Evolutionary conservation across 257 asterid genomes (phyloP), one percentile per base, ranked within the genome.

Genomic region (Jacaranda mimosifolia): DNA sequence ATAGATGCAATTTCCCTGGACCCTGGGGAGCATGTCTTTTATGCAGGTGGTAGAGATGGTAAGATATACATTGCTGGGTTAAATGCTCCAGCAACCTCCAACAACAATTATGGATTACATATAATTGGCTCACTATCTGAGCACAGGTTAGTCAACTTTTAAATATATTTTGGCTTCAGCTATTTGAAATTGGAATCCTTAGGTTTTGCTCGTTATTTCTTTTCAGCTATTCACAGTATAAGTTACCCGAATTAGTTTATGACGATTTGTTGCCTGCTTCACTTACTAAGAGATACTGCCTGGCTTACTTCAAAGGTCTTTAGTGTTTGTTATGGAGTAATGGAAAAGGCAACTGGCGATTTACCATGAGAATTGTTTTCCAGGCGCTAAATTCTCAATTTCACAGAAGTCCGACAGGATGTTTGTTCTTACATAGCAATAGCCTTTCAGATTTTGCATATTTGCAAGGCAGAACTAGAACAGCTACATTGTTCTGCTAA

Each of bases 41-140:
- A 93, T 85, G 99, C 99, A 9, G 97, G 98, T 84, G 90, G 96
- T 66, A 88, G 96, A 85, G 98, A 94, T 86, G 99, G 99, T 62
- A 94, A 89, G 80, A 91, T 93, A 85, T 91, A 93, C 82, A 87
- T 90, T 63, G 97, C 85, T 46, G 91, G 90, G 75, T 81, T 96
- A 76, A 86, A 86, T 88, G 90, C 93, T 77, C 88, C 83, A 55
- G 86, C 66, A 18, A 73, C 83, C 77, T 75, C 88, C 79, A 85
- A 68, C 84, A 81, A 83, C 84, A 85, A 74, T 56, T 87, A 86
- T 70, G 98, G 94, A 64, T 35, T 55, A 15, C 91, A 93, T 77
- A 89, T 95, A 69, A 79, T 89, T 42, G 97, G 92, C 65, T 79
- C 93, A 70, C 75, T 89, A 26, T 88, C 95, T 62, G 96, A 91